phyloP scores from a whole-genome alignment of 163 green algal genomes.

The Chlorella variabilis region DNA sequence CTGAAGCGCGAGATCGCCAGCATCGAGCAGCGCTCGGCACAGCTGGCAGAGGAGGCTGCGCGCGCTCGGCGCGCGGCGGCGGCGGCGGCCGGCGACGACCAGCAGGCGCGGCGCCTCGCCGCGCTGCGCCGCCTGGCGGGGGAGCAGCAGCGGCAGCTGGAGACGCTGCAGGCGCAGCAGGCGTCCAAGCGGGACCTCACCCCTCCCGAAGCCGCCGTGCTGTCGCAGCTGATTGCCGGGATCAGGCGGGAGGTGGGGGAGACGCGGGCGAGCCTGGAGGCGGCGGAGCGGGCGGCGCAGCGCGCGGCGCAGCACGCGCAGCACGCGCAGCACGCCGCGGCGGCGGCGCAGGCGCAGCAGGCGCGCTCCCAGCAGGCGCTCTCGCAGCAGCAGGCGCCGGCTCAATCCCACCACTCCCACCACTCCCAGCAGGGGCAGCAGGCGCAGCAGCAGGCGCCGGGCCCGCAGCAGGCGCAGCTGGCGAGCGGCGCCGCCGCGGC shows the following conservation, averaged over 20 bases:
- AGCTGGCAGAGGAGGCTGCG: neutral
- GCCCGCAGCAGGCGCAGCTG: neutral
- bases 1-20: neutral
- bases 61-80: neutral
- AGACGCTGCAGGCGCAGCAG: neutral
- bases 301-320: neutral
- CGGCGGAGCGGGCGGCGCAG: too few relatives aligned
- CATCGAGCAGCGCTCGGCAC: neutral
- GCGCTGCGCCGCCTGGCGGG: neutral
- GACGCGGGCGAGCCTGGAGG: neutral
- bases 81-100: neutral
- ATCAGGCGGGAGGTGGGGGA: neutral
- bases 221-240: conserved; percentile 1
- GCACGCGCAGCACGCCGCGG: neutral
- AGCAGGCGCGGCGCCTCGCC: neutral
- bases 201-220: neutral
- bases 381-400: neutral
- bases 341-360: too few relatives aligned
- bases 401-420: too few relatives aligned
- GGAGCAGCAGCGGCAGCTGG: conserved; percentile 9
- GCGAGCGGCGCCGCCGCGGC: neutral
- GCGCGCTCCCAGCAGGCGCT: too few relatives aligned
- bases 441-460: neutral
- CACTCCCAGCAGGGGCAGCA: neutral
- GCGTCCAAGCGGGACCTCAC: neutral